phyloP scores from a whole-genome alignment of 2,329 filamentous ascomycete species.

The Cephalotrichum gorgonifer region DNA sequence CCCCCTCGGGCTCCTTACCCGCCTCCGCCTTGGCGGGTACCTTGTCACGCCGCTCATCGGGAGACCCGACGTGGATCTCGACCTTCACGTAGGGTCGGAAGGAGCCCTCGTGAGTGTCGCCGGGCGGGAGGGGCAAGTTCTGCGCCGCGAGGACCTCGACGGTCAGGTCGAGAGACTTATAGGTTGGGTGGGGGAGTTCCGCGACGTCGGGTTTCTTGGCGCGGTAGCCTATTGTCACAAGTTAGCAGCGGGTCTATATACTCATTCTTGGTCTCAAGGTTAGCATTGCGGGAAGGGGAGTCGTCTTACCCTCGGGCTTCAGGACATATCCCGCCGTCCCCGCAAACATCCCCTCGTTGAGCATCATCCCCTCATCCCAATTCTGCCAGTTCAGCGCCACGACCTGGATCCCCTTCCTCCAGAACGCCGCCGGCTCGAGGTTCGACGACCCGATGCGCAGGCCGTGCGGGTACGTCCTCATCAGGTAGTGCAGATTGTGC shows the following conservation, averaged over 20 bases:
- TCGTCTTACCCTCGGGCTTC: conserved; percentile 57
- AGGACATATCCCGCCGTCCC: conserved; percentile 76
- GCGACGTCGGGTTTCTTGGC: conserved; percentile 9
- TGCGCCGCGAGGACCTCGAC: conserved; percentile 72
- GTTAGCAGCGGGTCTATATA: neutral
- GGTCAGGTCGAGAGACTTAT: conserved; percentile 54
- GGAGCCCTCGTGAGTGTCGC: conserved; percentile 36
- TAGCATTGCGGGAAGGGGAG: neutral
- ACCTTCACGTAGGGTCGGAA: conserved; percentile 77
- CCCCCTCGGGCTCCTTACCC: conserved; percentile 27
- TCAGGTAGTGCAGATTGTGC: conserved; percentile 73
- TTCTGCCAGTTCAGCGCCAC: conserved; percentile 92
- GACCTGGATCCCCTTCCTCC: conserved; percentile 82
- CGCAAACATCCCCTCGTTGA: conserved; percentile 86
- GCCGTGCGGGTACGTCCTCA: conserved; percentile 82
- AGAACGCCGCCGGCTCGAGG: conserved; percentile 73
- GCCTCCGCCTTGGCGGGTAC: conserved; percentile 23
- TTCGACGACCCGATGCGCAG: conserved; percentile 78
- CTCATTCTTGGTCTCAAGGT: neutral
- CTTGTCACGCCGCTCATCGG: conserved; percentile 29
- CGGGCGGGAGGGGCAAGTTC: conserved; percentile 54
- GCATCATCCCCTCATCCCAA: conserved; percentile 88
- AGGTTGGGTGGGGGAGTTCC: conserved; percentile 8
- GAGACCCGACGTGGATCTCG: conserved; percentile 72
- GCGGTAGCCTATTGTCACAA: conserved; percentile 19